These are phyloP conservation scores for Stephania japonica DNA, from an alignment of 164 flowering plant genomes.

Conservation along the genomic window DNA sequence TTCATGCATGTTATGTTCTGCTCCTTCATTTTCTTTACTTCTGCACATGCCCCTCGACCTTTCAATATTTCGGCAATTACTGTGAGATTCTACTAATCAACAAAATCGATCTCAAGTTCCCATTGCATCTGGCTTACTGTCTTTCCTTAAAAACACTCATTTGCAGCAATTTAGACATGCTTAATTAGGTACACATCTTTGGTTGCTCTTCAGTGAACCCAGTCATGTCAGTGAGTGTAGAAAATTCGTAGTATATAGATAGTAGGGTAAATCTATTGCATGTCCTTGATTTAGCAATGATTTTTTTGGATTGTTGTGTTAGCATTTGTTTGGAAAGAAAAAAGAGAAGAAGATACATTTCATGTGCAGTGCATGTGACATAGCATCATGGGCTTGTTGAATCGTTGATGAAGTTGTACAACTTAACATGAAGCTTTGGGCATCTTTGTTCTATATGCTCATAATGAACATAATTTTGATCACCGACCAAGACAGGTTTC, in stretches of 20 bases:
- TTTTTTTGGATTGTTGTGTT: too few species aligned
- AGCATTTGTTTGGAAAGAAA: too few species aligned
- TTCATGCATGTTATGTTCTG: background rate
- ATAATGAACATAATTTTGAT: background rate
- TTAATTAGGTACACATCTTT: background rate
- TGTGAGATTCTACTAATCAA: background rate
- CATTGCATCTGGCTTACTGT: background rate
- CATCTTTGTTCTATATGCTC: background rate
- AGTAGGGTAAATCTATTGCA: too few species aligned
- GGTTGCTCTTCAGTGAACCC: background rate
- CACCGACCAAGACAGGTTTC: background rate
- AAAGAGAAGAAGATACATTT: background rate
- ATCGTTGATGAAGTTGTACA: too few species aligned
- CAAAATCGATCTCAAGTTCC: background rate
- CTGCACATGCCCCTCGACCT: background rate
- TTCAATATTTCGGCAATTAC: background rate
- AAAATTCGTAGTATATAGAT: too few species aligned
- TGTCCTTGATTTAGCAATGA: too few species aligned
- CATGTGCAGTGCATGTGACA: background rate
- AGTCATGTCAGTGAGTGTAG: too few species aligned
- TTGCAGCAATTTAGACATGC: background rate
- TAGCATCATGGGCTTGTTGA: background rate
- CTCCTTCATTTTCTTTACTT: background rate
- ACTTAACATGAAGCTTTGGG: background rate
- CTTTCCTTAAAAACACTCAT: background rate